Evolutionary conservation across 2,329 filamentous ascomycete genomes (phyloP), one percentile per base, ranked within the genome.

Genomic region (Pezicula neosporulosa): DNA sequence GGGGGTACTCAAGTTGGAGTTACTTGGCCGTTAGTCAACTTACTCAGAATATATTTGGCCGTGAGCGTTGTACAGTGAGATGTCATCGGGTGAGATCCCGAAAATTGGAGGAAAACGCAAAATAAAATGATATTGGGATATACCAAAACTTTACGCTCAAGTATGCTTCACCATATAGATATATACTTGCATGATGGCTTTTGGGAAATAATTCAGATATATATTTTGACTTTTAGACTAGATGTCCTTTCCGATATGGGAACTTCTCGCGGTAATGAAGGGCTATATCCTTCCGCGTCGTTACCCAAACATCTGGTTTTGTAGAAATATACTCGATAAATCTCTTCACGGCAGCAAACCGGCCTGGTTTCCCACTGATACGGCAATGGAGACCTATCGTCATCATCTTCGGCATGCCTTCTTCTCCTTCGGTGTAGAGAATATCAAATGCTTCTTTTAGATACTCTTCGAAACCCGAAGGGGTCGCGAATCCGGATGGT

Each of bases 381-480:
- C 77, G 69, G 52, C 75, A 77, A 57, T 80, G 77, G 35, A 80
- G 58, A 2, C 74, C 76, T n/a, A 80, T 70, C 0, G 77, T 79
- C 77, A 81, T 80, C 77, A 80, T 80, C 66, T 77, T 77, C 1
- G 74, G 74, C 61, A 60, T 62, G 1, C 75, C 75, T 48, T 48
- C 30, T 19, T 44, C 24, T 19, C 51, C 51, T 19, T 53, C 51
- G 35, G 74, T 75, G 53, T 79, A 78, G 30, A 80, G 58, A 8
- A 76, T 70, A 56, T 80, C 77, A 47, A 80, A 80, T 0, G 77
- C 73, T 33, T 72, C 73, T 62, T 75, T 74, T 10, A 78, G 56
- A 54, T 79, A 72, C 55, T 50, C 48, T 30, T 47, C 37, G 19
- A 53, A 53, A 18, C 27, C 48, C 2, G 38, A 42, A 18, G 48